phyloP scores from a whole-genome alignment of 2,329 filamentous ascomycete species.

The Fusarium humuli region DNA sequence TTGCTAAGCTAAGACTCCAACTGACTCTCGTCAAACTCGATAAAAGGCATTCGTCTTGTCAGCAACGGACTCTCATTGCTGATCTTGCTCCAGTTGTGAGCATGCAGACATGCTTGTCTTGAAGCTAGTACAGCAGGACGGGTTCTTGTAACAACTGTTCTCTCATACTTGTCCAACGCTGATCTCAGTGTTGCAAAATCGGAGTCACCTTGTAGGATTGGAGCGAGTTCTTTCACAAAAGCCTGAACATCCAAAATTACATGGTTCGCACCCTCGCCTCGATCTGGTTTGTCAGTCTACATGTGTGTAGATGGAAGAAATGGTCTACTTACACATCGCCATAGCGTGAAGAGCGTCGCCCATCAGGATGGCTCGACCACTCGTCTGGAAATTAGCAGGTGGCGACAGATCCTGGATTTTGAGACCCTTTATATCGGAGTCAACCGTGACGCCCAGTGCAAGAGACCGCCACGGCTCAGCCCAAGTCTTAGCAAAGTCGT shows the following conservation, averaged over 20 bases:
- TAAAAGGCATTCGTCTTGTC: conserved; percentile 52
- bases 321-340: conserved; percentile 65
- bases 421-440: conserved; percentile 58
- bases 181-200: conserved; percentile 33
- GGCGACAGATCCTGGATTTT: conserved; percentile 63
- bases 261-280: conserved; percentile 69
- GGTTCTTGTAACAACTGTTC: conserved; percentile 56
- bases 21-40: conserved; percentile 6
- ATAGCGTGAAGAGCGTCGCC: conserved; percentile 69
- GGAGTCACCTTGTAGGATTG: conserved; percentile 14
- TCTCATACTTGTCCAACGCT: conserved; percentile 57
- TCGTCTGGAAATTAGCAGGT: conserved; percentile 50
- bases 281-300: conserved; percentile 52
- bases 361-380: conserved; percentile 59
- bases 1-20: not conserved
- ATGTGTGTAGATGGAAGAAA: accelerated
- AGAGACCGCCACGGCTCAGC: conserved; percentile 61
- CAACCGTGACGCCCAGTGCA: conserved; percentile 54
- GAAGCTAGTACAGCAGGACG: conserved; percentile 62
- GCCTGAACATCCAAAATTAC: conserved; percentile 64
- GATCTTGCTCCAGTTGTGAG: conserved; percentile 62
- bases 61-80: conserved; percentile 52
- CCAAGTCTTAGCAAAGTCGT: conserved; percentile 58
- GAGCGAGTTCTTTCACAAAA: conserved; percentile 52
- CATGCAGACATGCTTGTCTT: conserved; percentile 65